Percentiles rank a stretch among this genome's conserved stretches.
Evolutionary conservation across 1,284 basidiomycete species (phyloP).

Genomic region (Mycena sp.): DNA sequence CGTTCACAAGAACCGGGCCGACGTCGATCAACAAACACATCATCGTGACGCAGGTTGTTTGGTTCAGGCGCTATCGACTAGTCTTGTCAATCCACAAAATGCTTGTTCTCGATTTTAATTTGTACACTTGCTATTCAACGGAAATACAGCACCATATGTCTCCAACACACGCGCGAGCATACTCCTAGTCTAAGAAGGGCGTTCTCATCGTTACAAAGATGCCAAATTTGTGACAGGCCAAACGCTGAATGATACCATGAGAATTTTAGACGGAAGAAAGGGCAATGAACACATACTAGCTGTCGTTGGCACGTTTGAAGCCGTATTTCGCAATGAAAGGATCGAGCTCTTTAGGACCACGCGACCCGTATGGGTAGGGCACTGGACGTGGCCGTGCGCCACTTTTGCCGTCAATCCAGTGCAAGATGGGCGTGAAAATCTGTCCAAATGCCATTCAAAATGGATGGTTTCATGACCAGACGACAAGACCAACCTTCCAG

Average conservation of each 20-base stretch:
- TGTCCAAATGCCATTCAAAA: slow-evolving; percentile 37
- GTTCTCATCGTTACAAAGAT: slow-evolving; percentile 46
- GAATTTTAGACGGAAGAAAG: not conserved
- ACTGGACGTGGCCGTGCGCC: slow-evolving; percentile 75
- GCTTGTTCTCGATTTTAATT: slow-evolving; percentile 7
- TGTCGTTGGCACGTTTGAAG: slow-evolving; percentile 73
- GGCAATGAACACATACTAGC: slow-evolving; percentile 70
- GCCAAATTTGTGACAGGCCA: slow-evolving; percentile 63
- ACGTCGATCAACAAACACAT: too few species aligned
- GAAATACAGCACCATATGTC: slow-evolving; percentile 20
- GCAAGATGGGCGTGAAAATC: slow-evolving; percentile 95
- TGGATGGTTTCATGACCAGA: not conserved
- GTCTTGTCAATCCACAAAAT: not conserved
- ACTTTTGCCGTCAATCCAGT: slow-evolving; percentile 88
- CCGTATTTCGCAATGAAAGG: slow-evolving; percentile 81
- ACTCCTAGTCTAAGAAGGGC: slow-evolving; percentile 15
- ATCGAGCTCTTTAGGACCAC: slow-evolving; percentile 89
- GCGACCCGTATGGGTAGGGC: slow-evolving; percentile 90
- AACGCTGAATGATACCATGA: slow-evolving; percentile 42
- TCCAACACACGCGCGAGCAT: slow-evolving; percentile 3
- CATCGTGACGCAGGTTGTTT: too few species aligned
- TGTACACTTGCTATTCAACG: slow-evolving; percentile 30
- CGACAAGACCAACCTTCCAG: slow-evolving; percentile 78
- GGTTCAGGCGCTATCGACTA: too few species aligned
- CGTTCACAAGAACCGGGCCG: too few species aligned